Evolutionary conservation across 2,329 filamentous ascomycete genomes (phyloP), one percentile per base, ranked within the genome.

Genomic region (Mycosphaerella arachidis): DNA sequence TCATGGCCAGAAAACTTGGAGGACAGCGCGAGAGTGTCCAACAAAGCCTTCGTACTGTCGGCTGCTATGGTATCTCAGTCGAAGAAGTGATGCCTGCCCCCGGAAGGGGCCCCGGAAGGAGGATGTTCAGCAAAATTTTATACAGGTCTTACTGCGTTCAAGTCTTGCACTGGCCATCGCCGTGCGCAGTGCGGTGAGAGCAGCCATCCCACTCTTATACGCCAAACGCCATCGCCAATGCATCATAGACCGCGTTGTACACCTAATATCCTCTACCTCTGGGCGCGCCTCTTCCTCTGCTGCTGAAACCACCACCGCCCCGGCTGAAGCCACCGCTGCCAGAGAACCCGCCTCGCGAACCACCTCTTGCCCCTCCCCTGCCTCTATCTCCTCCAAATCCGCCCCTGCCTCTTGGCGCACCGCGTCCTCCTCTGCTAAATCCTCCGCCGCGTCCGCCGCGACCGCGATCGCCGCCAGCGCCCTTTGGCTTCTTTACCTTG

Each of bases 401-500:
- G 65, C 83, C 82, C 67, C 81, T 75, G 50, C 83, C 83, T 73
- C 83, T 76, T 48, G 81, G 79, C 51, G 79, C 79, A 54, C 83
- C 83, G 66, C 84, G 75, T 50, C 75, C 73, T 53, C 68, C 66
- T 57, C 75, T 71, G 12, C 18, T 16, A 16, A 24, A 24, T 35
- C 62, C 56, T 55, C 62, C 65, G 53, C 71, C 70, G 48, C 69
- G 57, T 9, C 65, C 68, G 40, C 67, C 70, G 61, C 78, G 72
- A 48, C 70, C 68, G 59, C 74, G 78, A 48, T 70, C 73, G 48
- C 67, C 68, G 29, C 79, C 76, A 48, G 73, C 82, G 64, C 88
- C 88, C 67, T 86, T 87, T 50, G 85, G 84, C 70, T 85, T 85
- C 78, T 89, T 89, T 59, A 87, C 81, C 79, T 89, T 91, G 73